Evolutionary conservation across 805 yeast genomes (phyloP), one percentile per base, ranked within the genome.

Genomic region (fission yeast (Schizosaccharomyces pombe)): DNA sequence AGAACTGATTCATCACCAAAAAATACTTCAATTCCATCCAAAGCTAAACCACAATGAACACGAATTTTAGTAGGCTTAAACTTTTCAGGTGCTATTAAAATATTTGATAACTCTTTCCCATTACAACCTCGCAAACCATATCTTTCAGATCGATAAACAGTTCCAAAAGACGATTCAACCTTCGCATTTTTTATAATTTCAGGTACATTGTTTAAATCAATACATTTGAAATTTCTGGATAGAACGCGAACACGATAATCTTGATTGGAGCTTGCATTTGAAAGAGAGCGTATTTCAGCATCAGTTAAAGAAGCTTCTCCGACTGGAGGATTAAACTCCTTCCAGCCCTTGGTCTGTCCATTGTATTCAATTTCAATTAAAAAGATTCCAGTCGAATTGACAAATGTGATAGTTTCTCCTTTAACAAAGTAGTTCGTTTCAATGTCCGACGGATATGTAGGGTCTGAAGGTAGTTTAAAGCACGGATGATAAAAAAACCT

Each of bases 401-500:
- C 70, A 24, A 80, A 68, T 2, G 73, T 64, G 2, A 76, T 67
- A 1, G 75, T 75, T 24, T 66, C 62, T 14, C 73, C 75, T 8
- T 75, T 57, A 2, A 80, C 77, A 39, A 66, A 64, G 5, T 76
- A 63, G 3, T 71, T 57, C 1, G 82, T 78, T 47, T 65, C 73
- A 4, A 69, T 65, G 8, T 64, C 67, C 8, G 64, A 55, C 0
- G 63, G 60, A 3, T 64, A 60, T 3, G 54, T 55, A 0, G 66
- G 59, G 62, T 85, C 95, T 3, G 70, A 64, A 0, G 94, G 91
- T 26, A 82, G 63, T 1, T 80, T 67, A 65, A 89, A 87, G 0
- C 84, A 75, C 5, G 82, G 93, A 65, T 89, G 97, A 63, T 77
- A 76, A 52, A 85, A 67, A 62, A 82, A 89, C 62, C 95, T 72